Evolutionary conservation across 345 rosid species (phyloP).

Genomic region (Hypericum perforatum): DNA sequence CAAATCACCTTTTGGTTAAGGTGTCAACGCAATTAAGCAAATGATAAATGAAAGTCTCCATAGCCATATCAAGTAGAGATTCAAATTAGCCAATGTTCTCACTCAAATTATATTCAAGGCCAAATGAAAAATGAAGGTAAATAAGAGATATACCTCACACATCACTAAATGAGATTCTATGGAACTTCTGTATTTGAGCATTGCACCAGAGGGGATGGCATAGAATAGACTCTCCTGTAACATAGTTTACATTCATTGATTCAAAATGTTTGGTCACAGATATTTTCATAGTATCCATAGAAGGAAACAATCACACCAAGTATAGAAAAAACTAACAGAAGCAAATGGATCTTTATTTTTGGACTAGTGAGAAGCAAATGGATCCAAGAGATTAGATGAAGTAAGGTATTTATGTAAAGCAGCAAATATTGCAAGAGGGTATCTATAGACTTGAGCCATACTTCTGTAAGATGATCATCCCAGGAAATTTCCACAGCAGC

Average conservation of each 20-base stretch:
- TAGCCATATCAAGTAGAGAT: too few relatives aligned
- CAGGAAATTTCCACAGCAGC: conserved; percentile 50
- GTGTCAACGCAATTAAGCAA: too few relatives aligned
- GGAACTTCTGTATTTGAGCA: conserved; percentile 62
- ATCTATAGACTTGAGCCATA: conserved; percentile 25
- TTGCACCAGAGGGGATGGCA: conserved; percentile 77
- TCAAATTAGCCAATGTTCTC: too few relatives aligned
- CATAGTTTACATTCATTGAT: conserved; percentile 12
- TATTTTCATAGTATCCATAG: conserved; percentile 1
- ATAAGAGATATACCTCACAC: conserved; percentile 33
- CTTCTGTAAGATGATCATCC: conserved; percentile 78
- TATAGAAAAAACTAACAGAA: too few relatives aligned
- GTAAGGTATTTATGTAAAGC: not conserved
- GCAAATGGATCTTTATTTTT: too few relatives aligned
- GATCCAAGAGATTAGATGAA: conserved; percentile 1
- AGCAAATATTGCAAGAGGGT: not conserved
- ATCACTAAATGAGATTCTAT: conserved; percentile 63
- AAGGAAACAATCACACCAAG: not conserved
- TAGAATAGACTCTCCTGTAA: conserved; percentile 91
- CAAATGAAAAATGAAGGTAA: too few relatives aligned
- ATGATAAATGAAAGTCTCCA: too few relatives aligned
- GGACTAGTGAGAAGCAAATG: not conserved
- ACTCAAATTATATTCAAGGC: too few relatives aligned
- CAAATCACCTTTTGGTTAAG: too few relatives aligned
- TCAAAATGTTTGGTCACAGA: conserved; percentile 1